Evolutionary conservation across 108 stramenopile species (phyloP), one percentile per base, ranked within the genome.

Genomic region (Conticribra guillardii): DNA sequence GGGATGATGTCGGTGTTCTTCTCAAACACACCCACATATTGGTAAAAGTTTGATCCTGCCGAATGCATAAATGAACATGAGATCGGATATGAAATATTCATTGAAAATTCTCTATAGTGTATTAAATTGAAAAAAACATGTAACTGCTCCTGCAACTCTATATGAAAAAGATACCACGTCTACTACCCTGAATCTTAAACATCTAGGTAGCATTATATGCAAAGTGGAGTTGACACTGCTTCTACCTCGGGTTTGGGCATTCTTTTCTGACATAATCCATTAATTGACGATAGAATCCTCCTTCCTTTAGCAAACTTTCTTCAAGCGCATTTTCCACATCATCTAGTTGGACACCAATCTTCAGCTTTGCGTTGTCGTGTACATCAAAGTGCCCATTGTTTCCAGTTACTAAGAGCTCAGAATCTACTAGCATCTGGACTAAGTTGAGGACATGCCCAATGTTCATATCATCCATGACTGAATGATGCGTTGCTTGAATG

Each of bases 281-380:
- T 69, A 85, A 58, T 31, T 45, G 55, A 0, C 67, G 44, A 64
- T 77, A 87, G 30, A 84, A 83, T 4, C 18, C 41, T 23, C 60
- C 30, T 72, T 71, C 76, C 11, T 67, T 69, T 45, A 76, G 21
- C 23, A 90, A 61, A 32, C 65, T 72, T 24, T 84, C 68, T 54
- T 88, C 74, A 18, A 88, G 54, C 8, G 83, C 90, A 47, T 54
- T 64, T 53, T 81, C 87, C 32, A 91, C 84, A 67, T 91, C 90
- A 54, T 88, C 80, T 4, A 88, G 56, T 53, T 90, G 89, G 11
- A 76, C 69, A 54, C 83, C 89, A 56, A 90, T 72, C 16, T 61
- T 67, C 55, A 90, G 50, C 17, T 60, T 67, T 4, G 51, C 31
- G 26, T 29, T 45, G 47, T 76, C 66, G 29, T 55, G 19, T 29